Conservation (phyloP, 306 rosid genomes). For the Cucumis melo region DNA sequence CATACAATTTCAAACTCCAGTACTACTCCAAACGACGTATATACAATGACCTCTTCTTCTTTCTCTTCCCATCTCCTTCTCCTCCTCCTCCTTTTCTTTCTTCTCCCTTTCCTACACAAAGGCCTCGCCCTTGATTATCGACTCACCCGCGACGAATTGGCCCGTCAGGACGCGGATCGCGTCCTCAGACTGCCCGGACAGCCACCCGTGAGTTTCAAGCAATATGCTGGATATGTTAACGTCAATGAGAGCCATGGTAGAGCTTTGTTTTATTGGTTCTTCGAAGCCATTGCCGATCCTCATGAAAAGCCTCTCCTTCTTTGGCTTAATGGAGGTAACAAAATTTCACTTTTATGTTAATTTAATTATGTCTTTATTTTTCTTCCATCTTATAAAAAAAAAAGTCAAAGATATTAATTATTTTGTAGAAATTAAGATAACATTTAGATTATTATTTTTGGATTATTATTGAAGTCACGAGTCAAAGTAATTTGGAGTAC, state of each 20-base stretch:
- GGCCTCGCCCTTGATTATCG: neutral
- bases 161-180: constrained; percentile 40
- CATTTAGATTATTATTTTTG: no score
- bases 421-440: no score
- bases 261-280: constrained; percentile 86
- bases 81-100: neutral
- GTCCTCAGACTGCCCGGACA: constrained; percentile 56
- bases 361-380: neutral
- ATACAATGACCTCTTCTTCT: neutral
- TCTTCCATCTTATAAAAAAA: no score
- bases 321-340: constrained; percentile 83
- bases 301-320: constrained; percentile 47
- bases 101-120: neutral
- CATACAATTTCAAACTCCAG: no score
- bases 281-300: constrained; percentile 32
- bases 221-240: constrained; percentile 57
- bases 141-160: neutral
- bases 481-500: neutral
- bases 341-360: neutral
- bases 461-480: neutral
- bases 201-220: constrained; percentile 54
- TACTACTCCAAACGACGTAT: no score
- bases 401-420: neutral
- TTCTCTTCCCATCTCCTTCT: neutral
- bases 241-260: constrained; percentile 66